These are phyloP conservation scores for Trichoderma pleuroti DNA, from an alignment of 2,329 filamentous ascomycete species.

Conservation along the genomic window DNA sequence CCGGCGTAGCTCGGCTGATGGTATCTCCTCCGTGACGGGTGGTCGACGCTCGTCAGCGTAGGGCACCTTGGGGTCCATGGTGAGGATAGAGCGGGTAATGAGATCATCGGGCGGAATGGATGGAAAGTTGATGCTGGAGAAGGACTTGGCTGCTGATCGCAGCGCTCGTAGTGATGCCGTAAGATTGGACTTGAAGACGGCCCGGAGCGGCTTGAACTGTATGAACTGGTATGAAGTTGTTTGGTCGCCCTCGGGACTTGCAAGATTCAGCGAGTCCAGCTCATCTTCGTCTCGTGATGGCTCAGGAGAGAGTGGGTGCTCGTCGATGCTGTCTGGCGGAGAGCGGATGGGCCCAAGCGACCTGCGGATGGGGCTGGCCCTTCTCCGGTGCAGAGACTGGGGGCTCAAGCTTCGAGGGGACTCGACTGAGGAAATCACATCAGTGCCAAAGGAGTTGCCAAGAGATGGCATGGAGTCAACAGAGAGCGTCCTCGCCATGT, in stretches of 20 bases:
- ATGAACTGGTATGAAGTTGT: constrained; percentile 35
- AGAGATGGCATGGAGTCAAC: constrained; percentile 61
- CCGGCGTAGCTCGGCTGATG: constrained; percentile 62
- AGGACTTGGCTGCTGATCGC: constrained; percentile 60
- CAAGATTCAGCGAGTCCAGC: constrained; percentile 16
- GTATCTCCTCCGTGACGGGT: constrained; percentile 59
- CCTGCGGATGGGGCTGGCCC: constrained; percentile 41
- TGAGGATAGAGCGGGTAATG: constrained; percentile 63
- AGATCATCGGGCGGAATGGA: constrained; percentile 65
- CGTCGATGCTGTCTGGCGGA: constrained; percentile 49
- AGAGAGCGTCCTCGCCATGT: constrained; percentile 53
- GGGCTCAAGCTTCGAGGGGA: constrained; percentile 43
- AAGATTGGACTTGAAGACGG: constrained; percentile 65
- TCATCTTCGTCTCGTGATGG: constrained; percentile 34
- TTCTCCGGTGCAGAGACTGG: constrained; percentile 29
- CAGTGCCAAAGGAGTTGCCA: constrained; percentile 51
- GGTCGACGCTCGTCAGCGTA: constrained; percentile 66
- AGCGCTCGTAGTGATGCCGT: constrained; percentile 64
- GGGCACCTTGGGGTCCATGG: constrained; percentile 62
- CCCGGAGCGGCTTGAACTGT: constrained; percentile 49
- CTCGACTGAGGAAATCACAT: constrained; percentile 46
- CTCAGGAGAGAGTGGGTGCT: constrained; percentile 47
- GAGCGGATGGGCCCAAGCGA: constrained; percentile 54
- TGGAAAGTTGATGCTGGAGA: constrained; percentile 60
- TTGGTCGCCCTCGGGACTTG: constrained; percentile 25